phyloP scores from a whole-genome alignment of 805 yeast species.

The Yamadazyma scolyti region DNA sequence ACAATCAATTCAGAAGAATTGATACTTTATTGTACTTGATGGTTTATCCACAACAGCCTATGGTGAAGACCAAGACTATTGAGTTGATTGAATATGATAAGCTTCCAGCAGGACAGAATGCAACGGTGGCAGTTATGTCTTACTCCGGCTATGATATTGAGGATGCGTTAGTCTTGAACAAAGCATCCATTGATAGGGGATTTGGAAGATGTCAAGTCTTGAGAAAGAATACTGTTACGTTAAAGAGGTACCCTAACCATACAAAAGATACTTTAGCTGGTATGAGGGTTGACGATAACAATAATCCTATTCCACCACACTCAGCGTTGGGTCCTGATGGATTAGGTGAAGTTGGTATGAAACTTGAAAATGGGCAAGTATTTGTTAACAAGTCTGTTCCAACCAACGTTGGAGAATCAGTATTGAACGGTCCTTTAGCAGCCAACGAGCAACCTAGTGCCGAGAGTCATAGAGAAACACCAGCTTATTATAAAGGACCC shows the following conservation, averaged over 20 bases:
- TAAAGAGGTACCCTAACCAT: constrained; percentile 91
- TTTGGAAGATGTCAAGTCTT: constrained; percentile 97
- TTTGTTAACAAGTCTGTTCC: constrained; percentile 94
- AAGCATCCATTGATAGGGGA: constrained; percentile 91
- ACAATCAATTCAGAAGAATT: constrained; percentile 92
- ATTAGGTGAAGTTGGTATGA: constrained; percentile 91
- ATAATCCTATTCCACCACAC: constrained; percentile 83
- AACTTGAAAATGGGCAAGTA: constrained; percentile 88
- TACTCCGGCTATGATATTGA: constrained; percentile 99
- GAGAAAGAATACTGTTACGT: constrained; percentile 82
- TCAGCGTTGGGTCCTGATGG: constrained; percentile 90
- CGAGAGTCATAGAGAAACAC: constrained; percentile 81
- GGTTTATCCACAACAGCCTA: constrained; percentile 99
- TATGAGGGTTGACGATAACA: constrained; percentile 80
- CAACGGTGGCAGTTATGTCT: constrained; percentile 98
- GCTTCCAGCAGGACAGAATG: constrained; percentile 98
- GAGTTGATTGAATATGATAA: constrained; percentile 94
- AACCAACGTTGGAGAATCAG: constrained; percentile 69
- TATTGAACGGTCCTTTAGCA: constrained; percentile 26
- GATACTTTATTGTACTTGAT: constrained; percentile 89
- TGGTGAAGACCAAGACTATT: constrained; percentile 97
- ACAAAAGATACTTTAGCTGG: constrained; percentile 90
- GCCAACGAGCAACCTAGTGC: constrained; percentile 22
- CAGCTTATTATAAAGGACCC: constrained; percentile 89
- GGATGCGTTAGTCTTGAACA: constrained; percentile 94